These are phyloP conservation scores for Pseudohyphozyma bogoriensis DNA, from an alignment of 768 basidiomycete species.

Conservation along the genomic window DNA sequence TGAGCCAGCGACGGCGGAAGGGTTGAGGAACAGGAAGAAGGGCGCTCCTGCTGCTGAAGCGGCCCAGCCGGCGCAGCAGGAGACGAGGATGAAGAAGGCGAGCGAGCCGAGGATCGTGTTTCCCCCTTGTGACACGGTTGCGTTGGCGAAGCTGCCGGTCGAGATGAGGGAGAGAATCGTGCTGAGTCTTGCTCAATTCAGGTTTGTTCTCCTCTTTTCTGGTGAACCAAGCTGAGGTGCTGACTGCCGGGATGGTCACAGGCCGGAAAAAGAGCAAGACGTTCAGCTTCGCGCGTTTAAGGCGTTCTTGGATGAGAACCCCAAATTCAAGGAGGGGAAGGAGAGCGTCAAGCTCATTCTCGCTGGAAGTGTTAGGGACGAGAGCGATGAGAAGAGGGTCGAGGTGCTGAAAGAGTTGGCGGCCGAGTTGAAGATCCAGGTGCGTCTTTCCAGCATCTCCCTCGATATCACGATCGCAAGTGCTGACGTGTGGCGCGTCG, in stretches of 20 bases:
- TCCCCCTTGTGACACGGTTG: slow-evolving; percentile 81
- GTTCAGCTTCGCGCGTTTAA: slow-evolving; percentile 65
- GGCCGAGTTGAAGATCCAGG: slow-evolving; percentile 54
- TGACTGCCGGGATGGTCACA: slow-evolving; percentile 32
- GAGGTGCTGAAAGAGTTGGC: slow-evolving; percentile 52
- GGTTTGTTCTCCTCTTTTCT: slow-evolving; percentile 44
- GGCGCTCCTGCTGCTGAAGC: too few species aligned
- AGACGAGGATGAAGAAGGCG: slow-evolving; percentile 12
- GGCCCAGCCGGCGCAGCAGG: slow-evolving; percentile 11
- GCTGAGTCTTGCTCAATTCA: slow-evolving; percentile 83
- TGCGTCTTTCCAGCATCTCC: slow-evolving; percentile 35
- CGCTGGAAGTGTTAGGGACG: slow-evolving; percentile 76
- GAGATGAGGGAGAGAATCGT: slow-evolving; percentile 52
- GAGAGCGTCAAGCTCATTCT: slow-evolving; percentile 55
- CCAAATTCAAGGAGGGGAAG: slow-evolving; percentile 45
- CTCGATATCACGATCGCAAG: neutral
- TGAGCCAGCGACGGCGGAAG: neutral
- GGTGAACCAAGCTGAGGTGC: neutral
- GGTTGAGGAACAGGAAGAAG: neutral
- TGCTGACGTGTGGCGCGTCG: neutral
- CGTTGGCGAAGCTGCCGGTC: slow-evolving; percentile 50
- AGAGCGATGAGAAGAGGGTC: slow-evolving; percentile 61
- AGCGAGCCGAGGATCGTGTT: slow-evolving; percentile 70
- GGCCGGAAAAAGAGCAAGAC: slow-evolving; percentile 89
- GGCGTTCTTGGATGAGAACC: slow-evolving; percentile 50